A percentile compares a stretch with the other conserved stretches of the same genome.
These are phyloP conservation scores for Microdochium paspali DNA, from an alignment of 2,329 filamentous ascomycete genomes.

Conservation along the genomic window DNA sequence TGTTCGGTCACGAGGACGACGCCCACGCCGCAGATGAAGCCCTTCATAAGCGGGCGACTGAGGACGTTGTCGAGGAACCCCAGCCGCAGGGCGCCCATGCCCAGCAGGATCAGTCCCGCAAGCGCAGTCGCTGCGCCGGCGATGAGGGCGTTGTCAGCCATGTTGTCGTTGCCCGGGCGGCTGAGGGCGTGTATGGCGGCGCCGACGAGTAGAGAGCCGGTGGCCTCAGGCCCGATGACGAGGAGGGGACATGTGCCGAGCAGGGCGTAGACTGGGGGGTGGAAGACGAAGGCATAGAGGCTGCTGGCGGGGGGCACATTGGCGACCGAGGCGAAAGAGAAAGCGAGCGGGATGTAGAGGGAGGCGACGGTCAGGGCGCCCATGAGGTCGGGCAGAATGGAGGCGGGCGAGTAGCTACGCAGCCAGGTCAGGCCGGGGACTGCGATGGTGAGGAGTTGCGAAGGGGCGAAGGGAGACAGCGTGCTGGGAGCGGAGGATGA, in stretches of 20 bases:
- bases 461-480: background rate
- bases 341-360: constrained; percentile 67
- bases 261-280: constrained; percentile 61
- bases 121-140: constrained; percentile 62
- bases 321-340: constrained; percentile 61
- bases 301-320: constrained; percentile 68
- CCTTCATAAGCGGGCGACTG: constrained; percentile 59
- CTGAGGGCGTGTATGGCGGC: constrained; percentile 44
- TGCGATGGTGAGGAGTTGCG: background rate
- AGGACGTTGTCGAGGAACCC: constrained; percentile 67
- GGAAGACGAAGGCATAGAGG: constrained; percentile 64
- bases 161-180: constrained; percentile 49
- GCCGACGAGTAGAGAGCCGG: constrained; percentile 61
- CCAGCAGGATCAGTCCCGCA: constrained; percentile 57
- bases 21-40: constrained; percentile 67
- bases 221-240: constrained; percentile 64
- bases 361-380: constrained; percentile 67
- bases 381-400: constrained; percentile 57
- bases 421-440: constrained; percentile 63
- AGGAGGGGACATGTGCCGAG: constrained; percentile 63
- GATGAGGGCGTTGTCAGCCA: constrained; percentile 47
- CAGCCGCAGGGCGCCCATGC: constrained; percentile 55
- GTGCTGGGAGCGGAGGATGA: no score
- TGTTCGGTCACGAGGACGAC: constrained; percentile 68
- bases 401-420: constrained; percentile 54